A percentile compares a stretch with the other conserved stretches of the same genome.
Conservation (phyloP, 2,329 filamentous ascomycete genomes). For the Fusarium sp. region DNA sequence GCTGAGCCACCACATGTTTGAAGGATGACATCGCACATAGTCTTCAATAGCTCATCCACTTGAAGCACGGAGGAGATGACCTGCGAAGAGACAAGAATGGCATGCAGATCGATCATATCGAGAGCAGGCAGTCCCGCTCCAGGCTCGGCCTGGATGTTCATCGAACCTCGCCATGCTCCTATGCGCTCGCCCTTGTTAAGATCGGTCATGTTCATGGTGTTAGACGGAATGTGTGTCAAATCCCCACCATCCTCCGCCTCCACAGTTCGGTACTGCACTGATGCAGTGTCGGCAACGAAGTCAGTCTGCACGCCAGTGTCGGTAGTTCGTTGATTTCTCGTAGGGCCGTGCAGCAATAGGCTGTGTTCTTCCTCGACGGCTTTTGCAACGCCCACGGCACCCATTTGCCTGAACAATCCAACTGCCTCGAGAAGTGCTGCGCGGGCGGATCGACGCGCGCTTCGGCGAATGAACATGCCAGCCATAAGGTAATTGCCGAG, state of each 20-base stretch:
- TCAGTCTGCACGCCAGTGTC: conserved; percentile 78
- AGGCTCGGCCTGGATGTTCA: conserved; percentile 64
- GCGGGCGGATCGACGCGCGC: conserved; percentile 74
- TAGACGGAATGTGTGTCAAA: conserved; percentile 55
- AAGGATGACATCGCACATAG: conserved; percentile 84
- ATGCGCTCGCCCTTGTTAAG: conserved; percentile 66
- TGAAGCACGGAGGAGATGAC: conserved; percentile 82
- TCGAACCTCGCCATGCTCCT: conserved; percentile 71
- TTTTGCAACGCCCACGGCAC: conserved; percentile 75
- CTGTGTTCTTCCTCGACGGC: conserved; percentile 75
- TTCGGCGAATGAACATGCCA: conserved; percentile 73
- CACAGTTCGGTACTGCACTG: conserved; percentile 62
- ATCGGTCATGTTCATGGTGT: conserved; percentile 56
- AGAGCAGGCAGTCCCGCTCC: conserved; percentile 75
- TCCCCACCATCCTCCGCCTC: conserved; percentile 59
- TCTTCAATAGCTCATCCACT: conserved; percentile 79
- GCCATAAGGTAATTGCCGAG: conserved; percentile 79
- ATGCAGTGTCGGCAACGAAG: conserved; percentile 67
- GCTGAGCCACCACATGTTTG: conserved; percentile 79
- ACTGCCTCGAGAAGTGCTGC: conserved; percentile 76
- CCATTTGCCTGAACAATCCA: conserved; percentile 74
- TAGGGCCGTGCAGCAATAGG: conserved; percentile 72
- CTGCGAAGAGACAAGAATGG: conserved; percentile 82
- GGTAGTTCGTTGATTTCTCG: conserved; percentile 65
- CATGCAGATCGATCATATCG: conserved; percentile 85